Evolutionary conservation across 2,329 filamentous ascomycete genomes (phyloP), one percentile per base, ranked within the genome.

Genomic region (Alternaria gansuensis): DNA sequence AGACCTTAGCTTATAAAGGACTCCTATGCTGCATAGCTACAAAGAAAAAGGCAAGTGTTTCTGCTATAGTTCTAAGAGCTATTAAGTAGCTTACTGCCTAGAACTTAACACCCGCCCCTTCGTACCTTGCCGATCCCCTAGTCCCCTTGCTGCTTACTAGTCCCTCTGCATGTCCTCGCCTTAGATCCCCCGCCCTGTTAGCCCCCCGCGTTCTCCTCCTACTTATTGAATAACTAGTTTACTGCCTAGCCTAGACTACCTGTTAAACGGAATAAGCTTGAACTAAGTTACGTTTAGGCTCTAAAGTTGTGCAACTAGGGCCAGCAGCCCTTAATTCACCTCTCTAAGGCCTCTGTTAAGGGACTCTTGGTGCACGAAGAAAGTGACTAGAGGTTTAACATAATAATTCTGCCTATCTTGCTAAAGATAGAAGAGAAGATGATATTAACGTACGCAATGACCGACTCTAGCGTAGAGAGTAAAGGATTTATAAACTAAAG

Each of bases 231-330:
- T n/a, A n/a, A n/a, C n/a, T n/a, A n/a, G n/a, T n/a, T n/a, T n/a
- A n/a, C n/a, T n/a, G n/a, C n/a, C n/a, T n/a, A n/a, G n/a, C n/a
- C n/a, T n/a, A n/a, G n/a, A 33, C 36, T 33, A 51, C 6, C n/a
- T 8, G 9, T 39, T 51, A 40, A 51, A 51, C 23, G 33, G 36
- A 23, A 28, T 51, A 33, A 51, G 48, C 36, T 26, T 51, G 21
- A 51, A 51, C 36, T 41, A 33, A 51, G 48, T 41, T 11, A 17
- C 26, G 26, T 51, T 23, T n/a, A 51, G 48, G 36, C 48, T 51
- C 36, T 24, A 9, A 21, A 40, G 14, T 10, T 8, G 36, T 11
- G 48, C 10, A 41, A 41, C 26, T 9, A 41, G 36, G 26, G 17
- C n/a, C 9, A 10, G 26, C 48, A 26, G 13, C 24, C 3, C 36